A percentile compares a stretch with the other conserved stretches of the same genome.
Evolutionary conservation across 176 grass and related monocot genomes (phyloP).

Genomic region (Secale cereale): DNA sequence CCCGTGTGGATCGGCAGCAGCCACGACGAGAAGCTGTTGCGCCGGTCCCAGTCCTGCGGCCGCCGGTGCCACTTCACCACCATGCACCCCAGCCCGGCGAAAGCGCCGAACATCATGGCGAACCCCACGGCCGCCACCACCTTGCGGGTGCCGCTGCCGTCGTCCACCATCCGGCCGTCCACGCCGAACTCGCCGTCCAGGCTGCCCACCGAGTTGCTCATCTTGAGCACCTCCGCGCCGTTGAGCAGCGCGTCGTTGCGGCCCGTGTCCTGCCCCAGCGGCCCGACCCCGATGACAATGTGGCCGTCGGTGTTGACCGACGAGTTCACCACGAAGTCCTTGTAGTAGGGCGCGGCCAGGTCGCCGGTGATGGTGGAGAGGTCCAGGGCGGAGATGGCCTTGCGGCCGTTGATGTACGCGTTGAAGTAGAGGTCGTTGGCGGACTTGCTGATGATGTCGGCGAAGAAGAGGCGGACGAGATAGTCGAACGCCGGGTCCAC

Average conservation of each 20-base stretch:
- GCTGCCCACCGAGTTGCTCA: slow-evolving; percentile 77
- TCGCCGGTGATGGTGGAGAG: slow-evolving; percentile 62
- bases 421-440: slow-evolving; percentile 94
- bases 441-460: slow-evolving; percentile 82
- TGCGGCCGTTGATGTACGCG: slow-evolving; percentile 63
- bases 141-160: slow-evolving; percentile 20
- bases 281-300: slow-evolving; percentile 60
- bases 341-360: slow-evolving; percentile 77
- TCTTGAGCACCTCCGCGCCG: slow-evolving; percentile 86
- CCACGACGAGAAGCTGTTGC: slow-evolving; percentile 97
- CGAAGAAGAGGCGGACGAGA: slow-evolving; percentile 76
- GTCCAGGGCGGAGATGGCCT: slow-evolving; percentile 76
- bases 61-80: slow-evolving; percentile 78
- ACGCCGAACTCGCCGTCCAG: slow-evolving; percentile 94
- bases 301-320: slow-evolving; percentile 24
- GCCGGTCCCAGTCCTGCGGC: slow-evolving; percentile 83
- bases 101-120: slow-evolving; percentile 83
- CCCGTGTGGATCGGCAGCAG: slow-evolving; percentile 82
- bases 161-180: slow-evolving; percentile 61
- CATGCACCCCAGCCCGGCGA: slow-evolving; percentile 83
- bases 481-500: slow-evolving; percentile 64
- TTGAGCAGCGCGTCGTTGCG: slow-evolving; percentile 76
- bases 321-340: slow-evolving; percentile 68
- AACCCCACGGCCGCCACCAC: slow-evolving; percentile 72
- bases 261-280: slow-evolving; percentile 64